These are phyloP conservation scores for Euphorbia celastroides DNA, from an alignment of 441 rosid genomes.

Conservation along the genomic window DNA sequence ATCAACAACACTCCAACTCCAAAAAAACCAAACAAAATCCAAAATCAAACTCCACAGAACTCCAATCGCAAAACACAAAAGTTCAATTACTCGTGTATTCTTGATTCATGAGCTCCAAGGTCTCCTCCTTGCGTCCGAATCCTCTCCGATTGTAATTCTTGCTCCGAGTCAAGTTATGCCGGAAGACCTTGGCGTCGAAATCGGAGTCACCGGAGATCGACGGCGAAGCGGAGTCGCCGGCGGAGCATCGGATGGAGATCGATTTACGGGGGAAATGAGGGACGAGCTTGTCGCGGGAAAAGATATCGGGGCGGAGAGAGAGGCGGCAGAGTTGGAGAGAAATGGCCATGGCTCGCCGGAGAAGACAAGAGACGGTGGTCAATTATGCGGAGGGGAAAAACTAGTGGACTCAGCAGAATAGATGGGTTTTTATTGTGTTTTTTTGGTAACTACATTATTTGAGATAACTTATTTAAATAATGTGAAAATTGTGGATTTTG, in stretches of 20 bases:
- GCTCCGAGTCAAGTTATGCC: constrained; percentile 78
- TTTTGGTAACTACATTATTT: too few relatives aligned
- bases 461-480: too few relatives aligned
- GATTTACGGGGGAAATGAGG: constrained; percentile 33
- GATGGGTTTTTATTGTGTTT: too few relatives aligned
- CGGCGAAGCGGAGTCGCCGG: constrained; percentile 26
- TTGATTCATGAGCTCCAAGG: constrained; percentile 75
- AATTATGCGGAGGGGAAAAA: not conserved
- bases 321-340: constrained; percentile 61
- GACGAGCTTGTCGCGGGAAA: constrained; percentile 22
- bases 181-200: constrained; percentile 73
- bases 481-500: too few relatives aligned
- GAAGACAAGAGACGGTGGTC: not conserved
- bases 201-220: constrained; percentile 54
- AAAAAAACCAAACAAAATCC: too few relatives aligned
- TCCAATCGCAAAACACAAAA: not conserved
- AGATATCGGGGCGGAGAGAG: constrained; percentile 34
- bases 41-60: not conserved
- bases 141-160: constrained; percentile 82
- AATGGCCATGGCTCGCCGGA: constrained; percentile 44
- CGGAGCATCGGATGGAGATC: constrained; percentile 48
- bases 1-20: too few relatives aligned
- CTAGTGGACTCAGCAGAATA: not conserved
- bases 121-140: constrained; percentile 86
- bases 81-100: constrained; percentile 56